These are phyloP conservation scores for Rosellinia necatrix DNA, from an alignment of 2,329 filamentous ascomycete genomes.

Conservation along the genomic window DNA sequence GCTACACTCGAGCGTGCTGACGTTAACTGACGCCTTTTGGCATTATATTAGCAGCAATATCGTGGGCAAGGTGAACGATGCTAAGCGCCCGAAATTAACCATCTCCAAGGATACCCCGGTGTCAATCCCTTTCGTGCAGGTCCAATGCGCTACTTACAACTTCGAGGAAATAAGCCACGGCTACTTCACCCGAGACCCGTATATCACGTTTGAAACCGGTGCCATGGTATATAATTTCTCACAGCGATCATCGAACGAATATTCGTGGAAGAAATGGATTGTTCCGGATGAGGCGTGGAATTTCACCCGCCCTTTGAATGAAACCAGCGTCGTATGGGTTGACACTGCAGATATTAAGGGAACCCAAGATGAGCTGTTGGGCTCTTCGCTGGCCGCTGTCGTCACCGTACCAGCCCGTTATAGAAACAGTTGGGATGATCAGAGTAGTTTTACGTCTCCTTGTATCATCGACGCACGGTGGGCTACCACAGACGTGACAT, in stretches of 20 bases:
- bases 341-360: constrained; percentile 4
- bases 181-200: neutral
- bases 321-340: constrained; percentile 10
- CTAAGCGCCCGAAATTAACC: constrained; percentile 1
- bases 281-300: constrained; percentile 15
- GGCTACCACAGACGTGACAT: constrained; percentile 15
- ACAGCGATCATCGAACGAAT: neutral
- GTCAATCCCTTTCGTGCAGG: constrained; percentile 17
- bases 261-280: constrained; percentile 1
- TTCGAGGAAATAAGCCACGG: neutral
- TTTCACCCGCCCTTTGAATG: neutral
- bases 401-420: constrained; percentile 5
- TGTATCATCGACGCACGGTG: constrained; percentile 23
- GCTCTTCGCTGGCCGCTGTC: constrained; percentile 9
- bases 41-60: constrained; percentile 8
- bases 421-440: neutral
- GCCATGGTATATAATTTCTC: constrained; percentile 16
- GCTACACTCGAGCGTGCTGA: constrained; percentile 7
- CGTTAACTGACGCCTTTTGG: constrained; percentile 23
- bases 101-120: neutral
- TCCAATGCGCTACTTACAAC: constrained; percentile 6
- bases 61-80: constrained; percentile 12
- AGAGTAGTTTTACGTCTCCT: neutral
- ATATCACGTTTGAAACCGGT: constrained; percentile 10
- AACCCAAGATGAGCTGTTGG: neutral